Conservation (phyloP, 2,329 filamentous ascomycete species). For the Beauveria asiatica region DNA sequence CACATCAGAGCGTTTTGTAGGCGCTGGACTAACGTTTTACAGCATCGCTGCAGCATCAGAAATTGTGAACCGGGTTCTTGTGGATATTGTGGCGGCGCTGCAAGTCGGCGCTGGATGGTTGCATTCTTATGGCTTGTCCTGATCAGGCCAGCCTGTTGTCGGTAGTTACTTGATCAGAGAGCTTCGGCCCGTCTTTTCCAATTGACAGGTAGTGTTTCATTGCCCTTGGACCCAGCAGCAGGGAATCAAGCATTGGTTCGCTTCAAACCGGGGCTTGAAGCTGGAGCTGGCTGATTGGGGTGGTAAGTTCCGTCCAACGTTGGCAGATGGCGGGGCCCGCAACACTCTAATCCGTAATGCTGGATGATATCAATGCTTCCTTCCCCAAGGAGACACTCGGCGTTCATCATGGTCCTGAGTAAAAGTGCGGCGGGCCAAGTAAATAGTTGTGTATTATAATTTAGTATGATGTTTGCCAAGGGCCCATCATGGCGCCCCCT, state of each 20-base stretch:
- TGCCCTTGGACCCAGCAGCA: neutral
- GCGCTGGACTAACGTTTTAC: constrained; percentile 9
- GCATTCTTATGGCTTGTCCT: neutral
- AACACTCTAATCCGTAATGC: neutral
- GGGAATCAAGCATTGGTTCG: neutral
- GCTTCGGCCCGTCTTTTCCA: constrained; percentile 5
- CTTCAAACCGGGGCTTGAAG: neutral
- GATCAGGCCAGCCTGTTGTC: neutral
- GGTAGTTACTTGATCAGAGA: neutral
- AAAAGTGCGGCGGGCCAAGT: constrained; percentile 2
- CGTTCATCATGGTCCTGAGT: constrained; percentile 1
- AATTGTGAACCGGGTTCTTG: neutral
- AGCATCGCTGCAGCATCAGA: constrained; percentile 5
- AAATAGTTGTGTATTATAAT: neutral
- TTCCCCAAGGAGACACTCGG: constrained; percentile 3
- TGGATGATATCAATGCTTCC: neutral
- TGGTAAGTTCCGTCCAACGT: constrained; percentile 5
- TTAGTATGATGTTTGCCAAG: constrained; percentile 3
- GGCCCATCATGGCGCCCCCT: neutral
- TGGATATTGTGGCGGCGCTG: constrained; percentile 8
- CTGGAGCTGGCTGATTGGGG: neutral
- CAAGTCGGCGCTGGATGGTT: neutral
- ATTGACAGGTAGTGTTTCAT: neutral
- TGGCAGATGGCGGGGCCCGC: neutral
- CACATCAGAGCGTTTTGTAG: constrained; percentile 1